Evolutionary conservation across 805 yeast species (phyloP), one percentile per base, ranked within the genome.

Genomic region (Groenewaldozyma tartarivorans): DNA sequence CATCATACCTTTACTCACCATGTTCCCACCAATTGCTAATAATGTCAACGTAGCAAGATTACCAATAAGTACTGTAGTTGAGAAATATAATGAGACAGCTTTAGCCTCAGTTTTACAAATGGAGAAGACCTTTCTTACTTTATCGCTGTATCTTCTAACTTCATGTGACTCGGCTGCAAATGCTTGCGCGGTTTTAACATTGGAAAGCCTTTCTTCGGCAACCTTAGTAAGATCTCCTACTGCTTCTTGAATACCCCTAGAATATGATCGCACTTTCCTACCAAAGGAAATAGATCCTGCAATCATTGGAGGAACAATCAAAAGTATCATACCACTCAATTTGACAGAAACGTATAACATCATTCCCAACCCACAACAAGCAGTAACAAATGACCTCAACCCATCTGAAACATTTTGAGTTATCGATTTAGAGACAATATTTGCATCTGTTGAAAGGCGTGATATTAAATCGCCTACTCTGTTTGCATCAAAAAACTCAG

Each of bases 351-450:
- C 92, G 50, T 76, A 76, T 47, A 84, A 67, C 97, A 90, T 90
- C 95, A 88, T 86, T 2, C 84, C 74, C 36, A 88, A 64, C 4
- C 96, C 97, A 32, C 85, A 94, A 36, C 74, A 67, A 1, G 95
- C 95, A 52, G 86, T 77, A 17, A 90, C 75, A 1, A 78, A 58
- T 0, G 96, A 79, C 43, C 96, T 67, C 29, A 87, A 70, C n/a
- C 97, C 97, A 57, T 90, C 96, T 43, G 92, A 80, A 19, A 90
- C 71, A 57, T 90, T 88, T 50, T 82, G 90, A 26, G 96, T 85
- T 16, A 90, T 75, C 0, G 95, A 77, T 53, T 80, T 76, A 4
- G 95, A 74, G 11, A 90, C 94, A 34, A 90, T 77, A 22, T 87
- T 85, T 1, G 96, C 82, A 58, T 90, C 97, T 33, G 84, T 81